Evolutionary conservation across 2,329 filamentous ascomycete species (phyloP).

Genomic region (Penicillium sp.): DNA sequence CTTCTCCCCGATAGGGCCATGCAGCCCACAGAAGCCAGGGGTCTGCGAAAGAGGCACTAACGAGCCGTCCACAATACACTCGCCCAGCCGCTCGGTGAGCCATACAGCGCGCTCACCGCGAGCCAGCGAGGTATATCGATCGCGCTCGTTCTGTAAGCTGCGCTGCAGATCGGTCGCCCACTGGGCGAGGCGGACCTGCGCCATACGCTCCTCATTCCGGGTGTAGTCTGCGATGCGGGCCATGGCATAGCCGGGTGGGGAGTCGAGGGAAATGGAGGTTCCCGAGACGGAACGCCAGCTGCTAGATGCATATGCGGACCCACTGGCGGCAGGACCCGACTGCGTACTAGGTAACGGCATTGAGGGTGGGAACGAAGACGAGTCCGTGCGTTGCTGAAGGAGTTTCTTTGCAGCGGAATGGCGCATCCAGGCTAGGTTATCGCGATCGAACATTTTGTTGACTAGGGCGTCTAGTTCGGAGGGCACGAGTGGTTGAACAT

Average conservation of each 20-base stretch:
- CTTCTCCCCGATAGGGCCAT: slow-evolving; percentile 26
- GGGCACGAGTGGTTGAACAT: slow-evolving; percentile 73
- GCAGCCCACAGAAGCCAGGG: slow-evolving; percentile 29
- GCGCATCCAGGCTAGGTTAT: slow-evolving; percentile 77
- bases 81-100: slow-evolving; percentile 65
- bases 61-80: slow-evolving; percentile 66
- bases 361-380: slow-evolving; percentile 19
- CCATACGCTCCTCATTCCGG: slow-evolving; percentile 60
- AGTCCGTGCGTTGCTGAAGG: slow-evolving; percentile 63
- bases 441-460: slow-evolving; percentile 71
- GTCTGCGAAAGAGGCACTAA: slow-evolving; percentile 54
- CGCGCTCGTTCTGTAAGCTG: slow-evolving; percentile 71
- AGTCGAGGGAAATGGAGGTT: slow-evolving; percentile 23
- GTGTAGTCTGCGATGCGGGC: slow-evolving; percentile 61
- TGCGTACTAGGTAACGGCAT: slow-evolving; percentile 21
- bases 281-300: slow-evolving; percentile 21
- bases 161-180: slow-evolving; percentile 82
- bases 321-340: not conserved
- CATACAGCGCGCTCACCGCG: slow-evolving; percentile 66
- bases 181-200: slow-evolving; percentile 71
- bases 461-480: slow-evolving; percentile 74
- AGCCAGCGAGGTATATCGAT: slow-evolving; percentile 63
- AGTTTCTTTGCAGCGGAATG: slow-evolving; percentile 82
- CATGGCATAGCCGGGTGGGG: slow-evolving; percentile 56
- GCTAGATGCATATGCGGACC: not conserved